phyloP scores from a whole-genome alignment of 805 yeast species.

The Tetrapisispora taiwanensis region DNA sequence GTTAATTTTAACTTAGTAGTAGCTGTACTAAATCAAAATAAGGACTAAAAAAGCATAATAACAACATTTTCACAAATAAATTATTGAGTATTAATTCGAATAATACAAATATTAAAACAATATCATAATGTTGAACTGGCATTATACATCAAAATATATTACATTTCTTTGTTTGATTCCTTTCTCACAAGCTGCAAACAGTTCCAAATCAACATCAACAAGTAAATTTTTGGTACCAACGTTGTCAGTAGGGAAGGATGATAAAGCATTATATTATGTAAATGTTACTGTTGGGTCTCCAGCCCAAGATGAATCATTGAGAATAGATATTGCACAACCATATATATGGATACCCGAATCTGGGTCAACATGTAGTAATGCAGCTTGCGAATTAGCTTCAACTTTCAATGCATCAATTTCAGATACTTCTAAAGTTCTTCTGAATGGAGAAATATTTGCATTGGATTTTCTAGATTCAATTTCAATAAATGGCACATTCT shows the following conservation, averaged over 20 bases:
- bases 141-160: too few species aligned
- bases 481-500: slow-evolving; percentile 16
- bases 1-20: too few species aligned
- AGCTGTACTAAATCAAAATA: too few species aligned
- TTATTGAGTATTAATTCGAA: too few species aligned
- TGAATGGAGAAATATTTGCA: slow-evolving; percentile 6
- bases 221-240: slow-evolving; percentile 11
- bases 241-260: slow-evolving; percentile 19
- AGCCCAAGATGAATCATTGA: slow-evolving; percentile 21
- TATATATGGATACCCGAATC: slow-evolving; percentile 29
- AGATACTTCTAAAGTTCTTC: slow-evolving; percentile 8
- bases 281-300: slow-evolving; percentile 29
- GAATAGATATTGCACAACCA: slow-evolving; percentile 33
- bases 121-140: too few species aligned
- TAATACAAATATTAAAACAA: too few species aligned
- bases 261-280: slow-evolving; percentile 22
- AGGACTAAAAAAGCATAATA: too few species aligned
- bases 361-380: slow-evolving; percentile 5
- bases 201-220: not conserved
- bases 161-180: not conserved
- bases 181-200: not conserved
- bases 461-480: slow-evolving; percentile 20
- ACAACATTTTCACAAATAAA: too few species aligned
- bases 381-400: slow-evolving; percentile 9
- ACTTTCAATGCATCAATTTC: slow-evolving; percentile 14